phyloP scores from a whole-genome alignment of 805 yeast genomes.

The Metschnikowia vanudenii region DNA sequence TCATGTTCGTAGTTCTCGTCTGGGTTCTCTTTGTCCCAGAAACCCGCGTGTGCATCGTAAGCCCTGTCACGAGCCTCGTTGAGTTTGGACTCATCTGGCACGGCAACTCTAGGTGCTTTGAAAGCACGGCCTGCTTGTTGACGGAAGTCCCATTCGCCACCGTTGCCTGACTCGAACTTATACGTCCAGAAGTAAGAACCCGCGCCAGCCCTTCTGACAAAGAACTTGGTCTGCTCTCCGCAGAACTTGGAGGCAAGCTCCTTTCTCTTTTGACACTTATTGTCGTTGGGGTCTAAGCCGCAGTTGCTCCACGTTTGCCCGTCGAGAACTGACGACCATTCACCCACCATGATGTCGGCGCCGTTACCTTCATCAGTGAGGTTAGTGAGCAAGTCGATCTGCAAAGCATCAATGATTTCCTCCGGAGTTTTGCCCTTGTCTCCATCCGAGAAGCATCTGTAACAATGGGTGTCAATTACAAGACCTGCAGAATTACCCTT shows the following conservation, averaged over 20 bases:
- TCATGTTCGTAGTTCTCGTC: slow-evolving; percentile 73
- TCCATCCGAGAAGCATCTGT: slow-evolving; percentile 77
- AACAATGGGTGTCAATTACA: slow-evolving; percentile 80
- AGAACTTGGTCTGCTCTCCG: slow-evolving; percentile 45
- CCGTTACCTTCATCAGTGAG: slow-evolving; percentile 42
- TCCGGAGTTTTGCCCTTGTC: slow-evolving; percentile 68
- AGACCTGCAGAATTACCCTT: slow-evolving; percentile 48
- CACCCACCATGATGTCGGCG: slow-evolving; percentile 82
- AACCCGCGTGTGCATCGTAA: slow-evolving; percentile 49
- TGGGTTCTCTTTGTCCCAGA: slow-evolving; percentile 65
- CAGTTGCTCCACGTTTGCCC: slow-evolving; percentile 67
- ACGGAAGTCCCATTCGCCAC: slow-evolving; percentile 95
- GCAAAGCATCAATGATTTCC: slow-evolving; percentile 58
- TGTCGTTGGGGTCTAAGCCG: slow-evolving; percentile 22
- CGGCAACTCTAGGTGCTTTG: slow-evolving; percentile 19
- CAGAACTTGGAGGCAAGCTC: slow-evolving; percentile 64
- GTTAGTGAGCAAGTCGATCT: slow-evolving; percentile 48
- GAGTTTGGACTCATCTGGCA: slow-evolving; percentile 43
- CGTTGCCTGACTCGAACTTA: slow-evolving; percentile 83
- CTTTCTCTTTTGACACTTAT: slow-evolving; percentile 42
- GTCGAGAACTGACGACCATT: slow-evolving; percentile 85
- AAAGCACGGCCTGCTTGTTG: slow-evolving; percentile 60
- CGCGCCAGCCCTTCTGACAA: slow-evolving; percentile 53
- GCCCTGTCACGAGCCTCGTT: slow-evolving; percentile 40
- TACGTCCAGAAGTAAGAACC: slow-evolving; percentile 92